Evolutionary conservation across 352 stramenopile species (phyloP).

Genomic region (Plasmopara halstedii): DNA sequence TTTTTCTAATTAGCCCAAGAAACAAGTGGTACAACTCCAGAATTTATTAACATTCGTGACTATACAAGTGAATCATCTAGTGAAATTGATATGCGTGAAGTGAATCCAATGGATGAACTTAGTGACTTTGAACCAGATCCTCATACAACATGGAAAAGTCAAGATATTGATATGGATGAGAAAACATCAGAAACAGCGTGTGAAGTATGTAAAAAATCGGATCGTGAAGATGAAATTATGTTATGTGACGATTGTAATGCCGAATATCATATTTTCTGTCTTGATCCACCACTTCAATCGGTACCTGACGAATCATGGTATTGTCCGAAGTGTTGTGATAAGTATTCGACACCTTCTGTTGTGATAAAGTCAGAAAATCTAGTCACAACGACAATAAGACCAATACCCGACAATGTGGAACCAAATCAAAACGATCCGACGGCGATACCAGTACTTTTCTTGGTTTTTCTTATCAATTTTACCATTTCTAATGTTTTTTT

Average conservation of each 20-base stretch:
- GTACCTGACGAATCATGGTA: not conserved
- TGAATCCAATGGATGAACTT: slow-evolving; percentile 60
- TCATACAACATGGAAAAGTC: not conserved
- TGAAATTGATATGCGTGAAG: slow-evolving; percentile 36
- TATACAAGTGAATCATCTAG: slow-evolving; percentile 46
- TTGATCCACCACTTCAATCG: not conserved
- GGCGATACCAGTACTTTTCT: slow-evolving; percentile 14
- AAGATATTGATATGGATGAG: slow-evolving; percentile 26
- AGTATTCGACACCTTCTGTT: slow-evolving; percentile 1
- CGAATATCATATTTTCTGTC: slow-evolving; percentile 1
- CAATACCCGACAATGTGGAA: not conserved
- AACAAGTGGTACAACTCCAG: not conserved
- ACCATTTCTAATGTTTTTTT: not conserved
- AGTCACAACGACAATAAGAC: not conserved
- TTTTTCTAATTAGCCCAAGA: not conserved
- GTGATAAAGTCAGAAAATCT: slow-evolving; percentile 13
- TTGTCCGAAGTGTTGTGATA: slow-evolving; percentile 40
- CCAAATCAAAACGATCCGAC: slow-evolving; percentile 8
- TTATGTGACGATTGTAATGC: slow-evolving; percentile 48
- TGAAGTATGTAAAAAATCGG: slow-evolving; percentile 30
- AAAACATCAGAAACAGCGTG: slow-evolving; percentile 24
- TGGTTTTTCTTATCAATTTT: not conserved
- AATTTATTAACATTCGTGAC: slow-evolving; percentile 21
- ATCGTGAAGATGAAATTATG: slow-evolving; percentile 35
- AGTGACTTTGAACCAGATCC: slow-evolving; percentile 41